A percentile compares a stretch with the other conserved stretches of the same genome.
Evolutionary conservation across 2,329 filamentous ascomycete species (phyloP).

Genomic region (Rugonectria rugulosa): DNA sequence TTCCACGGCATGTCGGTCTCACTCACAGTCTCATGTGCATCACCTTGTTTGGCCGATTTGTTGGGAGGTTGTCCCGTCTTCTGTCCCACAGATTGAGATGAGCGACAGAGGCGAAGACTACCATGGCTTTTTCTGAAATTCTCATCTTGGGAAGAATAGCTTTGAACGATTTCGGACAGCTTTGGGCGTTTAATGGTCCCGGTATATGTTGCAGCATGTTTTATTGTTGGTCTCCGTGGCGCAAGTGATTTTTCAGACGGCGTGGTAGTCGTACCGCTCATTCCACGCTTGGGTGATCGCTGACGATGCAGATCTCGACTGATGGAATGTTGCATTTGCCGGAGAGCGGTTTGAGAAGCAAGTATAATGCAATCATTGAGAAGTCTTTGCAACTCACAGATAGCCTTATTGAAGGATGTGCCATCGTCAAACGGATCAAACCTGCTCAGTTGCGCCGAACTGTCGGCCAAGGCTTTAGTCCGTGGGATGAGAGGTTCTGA

Average conservation of each 20-base stretch:
- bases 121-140: slow-evolving; percentile 15
- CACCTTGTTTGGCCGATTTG: slow-evolving; percentile 24
- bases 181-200: slow-evolving; percentile 33
- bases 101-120: background rate
- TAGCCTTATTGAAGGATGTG: slow-evolving; percentile 44
- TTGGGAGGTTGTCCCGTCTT: slow-evolving; percentile 19
- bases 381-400: slow-evolving; percentile 55
- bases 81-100: background rate
- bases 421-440: slow-evolving; percentile 38
- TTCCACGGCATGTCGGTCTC: too few species aligned
- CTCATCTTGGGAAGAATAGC: slow-evolving; percentile 32
- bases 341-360: slow-evolving; percentile 11
- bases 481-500: slow-evolving; percentile 35
- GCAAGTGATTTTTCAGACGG: too few species aligned
- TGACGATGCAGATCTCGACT: slow-evolving; percentile 19
- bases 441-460: slow-evolving; percentile 29
- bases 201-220: slow-evolving; percentile 39
- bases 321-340: slow-evolving; percentile 23
- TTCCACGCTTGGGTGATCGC: too few species aligned
- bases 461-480: slow-evolving; percentile 26
- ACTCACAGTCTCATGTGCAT: background rate
- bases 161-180: slow-evolving; percentile 37
- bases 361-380: slow-evolving; percentile 55
- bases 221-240: slow-evolving; percentile 24
- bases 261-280: too few species aligned